Percentiles rank a stretch among this genome's conserved stretches.
phyloP scores from a whole-genome alignment of 805 yeast species.

The Metschnikowia santaceciliae region DNA sequence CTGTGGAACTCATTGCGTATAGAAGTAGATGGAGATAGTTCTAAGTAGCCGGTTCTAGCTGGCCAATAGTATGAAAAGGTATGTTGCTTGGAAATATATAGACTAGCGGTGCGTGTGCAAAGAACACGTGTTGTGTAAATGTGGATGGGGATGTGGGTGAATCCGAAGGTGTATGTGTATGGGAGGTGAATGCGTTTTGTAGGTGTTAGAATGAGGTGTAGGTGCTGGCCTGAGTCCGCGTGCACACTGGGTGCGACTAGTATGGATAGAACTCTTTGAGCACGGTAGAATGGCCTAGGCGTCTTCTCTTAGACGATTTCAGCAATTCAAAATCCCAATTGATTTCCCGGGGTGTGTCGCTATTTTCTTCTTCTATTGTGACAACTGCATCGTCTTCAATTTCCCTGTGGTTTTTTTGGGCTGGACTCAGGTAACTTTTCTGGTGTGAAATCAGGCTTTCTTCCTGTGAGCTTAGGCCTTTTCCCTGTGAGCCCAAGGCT shows the following conservation, averaged over 20 bases:
- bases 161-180: not conserved
- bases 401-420: too few species aligned
- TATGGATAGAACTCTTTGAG: not conserved
- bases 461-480: not conserved
- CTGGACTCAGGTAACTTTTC: too few species aligned
- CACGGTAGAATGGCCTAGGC: not conserved
- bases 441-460: too few species aligned
- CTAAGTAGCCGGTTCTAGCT: not conserved
- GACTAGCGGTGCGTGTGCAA: not conserved
- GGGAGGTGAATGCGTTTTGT: not conserved
- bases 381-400: not conserved
- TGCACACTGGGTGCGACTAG: conserved; percentile 1
- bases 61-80: not conserved
- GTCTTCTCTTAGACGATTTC: conserved; percentile 1
- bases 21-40: not conserved
- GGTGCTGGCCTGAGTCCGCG: not conserved
- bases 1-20: not conserved
- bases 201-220: not conserved
- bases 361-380: not conserved
- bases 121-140: not conserved
- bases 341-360: not conserved
- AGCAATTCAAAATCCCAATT: not conserved
- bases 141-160: too few species aligned
- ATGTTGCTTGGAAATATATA: not conserved
- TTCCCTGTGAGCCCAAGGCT: not conserved